These are phyloP conservation scores for Coemansia sp. DNA, from an alignment of 192 early-diverging fungal species.

Conservation along the genomic window DNA sequence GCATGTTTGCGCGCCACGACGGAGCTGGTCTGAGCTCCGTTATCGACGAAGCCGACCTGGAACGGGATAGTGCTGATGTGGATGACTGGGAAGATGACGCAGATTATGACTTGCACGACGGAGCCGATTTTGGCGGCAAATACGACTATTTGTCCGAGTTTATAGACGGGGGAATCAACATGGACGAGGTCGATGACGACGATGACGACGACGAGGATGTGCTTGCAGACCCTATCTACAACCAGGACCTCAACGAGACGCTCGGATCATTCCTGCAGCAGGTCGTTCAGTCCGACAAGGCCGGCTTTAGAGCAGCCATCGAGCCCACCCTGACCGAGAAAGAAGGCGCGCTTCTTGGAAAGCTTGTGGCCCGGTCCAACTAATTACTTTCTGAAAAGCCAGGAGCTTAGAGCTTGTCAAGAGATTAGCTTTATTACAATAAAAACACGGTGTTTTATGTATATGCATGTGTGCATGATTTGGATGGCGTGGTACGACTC, in stretches of 20 bases:
- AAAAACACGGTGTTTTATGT: background rate
- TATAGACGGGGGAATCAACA: slow-evolving; percentile 9
- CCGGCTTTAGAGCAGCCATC: slow-evolving; percentile 21
- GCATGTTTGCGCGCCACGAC: slow-evolving; percentile 57
- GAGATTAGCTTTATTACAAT: background rate
- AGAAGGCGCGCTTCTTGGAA: slow-evolving; percentile 23
- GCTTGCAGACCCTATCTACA: slow-evolving; percentile 48
- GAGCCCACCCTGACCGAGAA: slow-evolving; percentile 28
- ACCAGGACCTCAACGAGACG: slow-evolving; percentile 43
- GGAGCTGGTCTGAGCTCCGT: slow-evolving; percentile 58
- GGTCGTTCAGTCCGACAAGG: slow-evolving; percentile 17
- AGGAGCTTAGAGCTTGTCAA: background rate
- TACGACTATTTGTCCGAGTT: slow-evolving; percentile 32
- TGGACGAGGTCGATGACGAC: slow-evolving; percentile 26
- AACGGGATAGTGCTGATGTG: slow-evolving; percentile 50
- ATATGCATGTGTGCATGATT: background rate
- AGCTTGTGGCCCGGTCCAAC: slow-evolving; percentile 5
- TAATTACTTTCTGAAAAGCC: background rate
- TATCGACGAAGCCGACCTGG: slow-evolving; percentile 60
- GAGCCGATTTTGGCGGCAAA: slow-evolving; percentile 11
- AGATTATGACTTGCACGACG: slow-evolving; percentile 19
- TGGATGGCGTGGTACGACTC: background rate
- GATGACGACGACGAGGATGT: slow-evolving; percentile 46
- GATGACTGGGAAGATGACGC: slow-evolving; percentile 66
- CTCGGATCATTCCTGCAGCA: slow-evolving; percentile 36